A percentile compares a stretch with the other conserved stretches of the same genome.
Conservation (phyloP, 805 yeast species). For the Candida vartiovaarae region DNA sequence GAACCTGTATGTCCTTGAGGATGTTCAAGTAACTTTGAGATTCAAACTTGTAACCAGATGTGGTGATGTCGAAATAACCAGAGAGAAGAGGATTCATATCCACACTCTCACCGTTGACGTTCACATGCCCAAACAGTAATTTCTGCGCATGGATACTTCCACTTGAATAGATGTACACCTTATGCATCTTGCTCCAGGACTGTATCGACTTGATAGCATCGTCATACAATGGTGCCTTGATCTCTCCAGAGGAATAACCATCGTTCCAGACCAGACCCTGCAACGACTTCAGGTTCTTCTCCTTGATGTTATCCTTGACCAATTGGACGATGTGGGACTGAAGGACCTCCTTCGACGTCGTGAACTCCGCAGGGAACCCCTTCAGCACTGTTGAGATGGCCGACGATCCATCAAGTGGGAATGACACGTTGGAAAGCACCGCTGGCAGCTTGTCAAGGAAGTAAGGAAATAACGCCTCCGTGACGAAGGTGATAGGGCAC, state of each 20-base stretch:
- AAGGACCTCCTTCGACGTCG: constrained; percentile 27
- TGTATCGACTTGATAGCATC: constrained; percentile 63
- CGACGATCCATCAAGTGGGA: constrained; percentile 23
- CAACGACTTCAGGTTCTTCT: constrained; percentile 63
- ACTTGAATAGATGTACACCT: constrained; percentile 74
- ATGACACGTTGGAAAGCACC: constrained; percentile 24
- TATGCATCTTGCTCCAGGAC: constrained; percentile 28
- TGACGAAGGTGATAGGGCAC: constrained; percentile 86
- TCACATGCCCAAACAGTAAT: constrained; percentile 62
- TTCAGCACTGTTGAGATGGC: constrained; percentile 17
- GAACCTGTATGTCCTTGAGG: constrained; percentile 30
- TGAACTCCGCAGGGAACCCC: constrained; percentile 18
- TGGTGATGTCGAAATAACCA: constrained; percentile 81
- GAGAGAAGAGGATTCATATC: constrained; percentile 48
- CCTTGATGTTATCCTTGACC: constrained; percentile 67
- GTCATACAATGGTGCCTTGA: constrained; percentile 66
- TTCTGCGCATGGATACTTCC: constrained; percentile 88
- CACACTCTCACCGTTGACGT: constrained; percentile 27
- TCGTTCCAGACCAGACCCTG: constrained; percentile 80
- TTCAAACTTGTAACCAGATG: constrained; percentile 68
- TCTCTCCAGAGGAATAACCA: constrained; percentile 73
- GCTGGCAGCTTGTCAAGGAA: constrained; percentile 48
- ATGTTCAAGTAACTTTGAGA: constrained; percentile 53
- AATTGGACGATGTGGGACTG: constrained; percentile 44
- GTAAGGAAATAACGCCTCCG: constrained; percentile 70